These are phyloP conservation scores for Cystobasidiaceae sp. DNA, from an alignment of 1,284 basidiomycete genomes.

Conservation along the genomic window DNA sequence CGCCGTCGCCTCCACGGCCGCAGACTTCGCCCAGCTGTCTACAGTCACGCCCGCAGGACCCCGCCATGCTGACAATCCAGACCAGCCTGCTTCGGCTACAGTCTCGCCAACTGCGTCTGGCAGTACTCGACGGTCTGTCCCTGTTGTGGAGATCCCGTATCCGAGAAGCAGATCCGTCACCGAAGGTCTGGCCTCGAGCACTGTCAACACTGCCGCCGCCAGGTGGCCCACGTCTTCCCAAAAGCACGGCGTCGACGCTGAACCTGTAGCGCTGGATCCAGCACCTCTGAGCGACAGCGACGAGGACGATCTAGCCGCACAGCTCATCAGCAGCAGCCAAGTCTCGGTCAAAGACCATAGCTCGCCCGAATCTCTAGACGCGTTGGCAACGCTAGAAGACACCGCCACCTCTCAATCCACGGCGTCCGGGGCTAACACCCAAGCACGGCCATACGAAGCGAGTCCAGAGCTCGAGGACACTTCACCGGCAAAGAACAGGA, in stretches of 20 bases:
- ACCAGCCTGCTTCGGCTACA: neutral
- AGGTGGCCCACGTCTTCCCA: neutral
- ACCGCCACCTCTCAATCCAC: neutral
- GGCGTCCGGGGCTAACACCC: neutral
- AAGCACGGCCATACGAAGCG: neutral
- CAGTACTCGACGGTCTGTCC: neutral
- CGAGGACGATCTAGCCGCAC: too few relatives aligned
- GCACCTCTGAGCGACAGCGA: too few relatives aligned
- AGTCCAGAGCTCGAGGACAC: constrained; percentile 13
- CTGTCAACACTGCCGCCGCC: neutral
- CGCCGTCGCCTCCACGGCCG: neutral
- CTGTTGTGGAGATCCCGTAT: neutral
- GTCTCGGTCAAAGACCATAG: neutral
- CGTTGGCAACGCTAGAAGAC: neutral
- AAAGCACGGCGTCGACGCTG: too few relatives aligned
- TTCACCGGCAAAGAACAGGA: neutral
- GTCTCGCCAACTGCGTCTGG: too few relatives aligned
- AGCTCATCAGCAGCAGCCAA: too few relatives aligned
- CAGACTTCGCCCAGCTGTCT: neutral
- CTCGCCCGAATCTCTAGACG: neutral
- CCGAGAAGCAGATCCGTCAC: too few relatives aligned
- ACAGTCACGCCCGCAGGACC: neutral
- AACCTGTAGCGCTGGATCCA: too few relatives aligned
- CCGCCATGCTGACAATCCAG: neutral
- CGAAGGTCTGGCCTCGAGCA: too few relatives aligned